These are phyloP conservation scores for Endoconidiophora polonica DNA, from an alignment of 2,329 filamentous ascomycete species.

Conservation along the genomic window DNA sequence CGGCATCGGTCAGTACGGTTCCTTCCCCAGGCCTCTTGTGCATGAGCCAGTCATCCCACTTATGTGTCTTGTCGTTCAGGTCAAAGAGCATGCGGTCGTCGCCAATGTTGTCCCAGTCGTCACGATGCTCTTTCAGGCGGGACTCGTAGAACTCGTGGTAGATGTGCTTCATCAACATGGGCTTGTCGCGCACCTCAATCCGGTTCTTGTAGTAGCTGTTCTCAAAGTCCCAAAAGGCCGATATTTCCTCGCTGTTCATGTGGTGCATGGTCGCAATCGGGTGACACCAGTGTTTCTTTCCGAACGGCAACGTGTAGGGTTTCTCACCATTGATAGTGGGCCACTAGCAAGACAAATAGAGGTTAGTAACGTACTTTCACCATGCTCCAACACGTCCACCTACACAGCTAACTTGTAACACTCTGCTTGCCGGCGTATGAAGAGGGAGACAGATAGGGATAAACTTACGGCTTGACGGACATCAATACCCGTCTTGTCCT, in stretches of 20 bases:
- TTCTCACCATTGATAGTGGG: slow-evolving; percentile 41
- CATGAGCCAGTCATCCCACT: slow-evolving; percentile 16
- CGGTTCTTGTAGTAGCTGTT: slow-evolving; percentile 20
- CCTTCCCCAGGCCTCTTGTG: slow-evolving; percentile 20
- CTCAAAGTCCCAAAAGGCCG: slow-evolving; percentile 35
- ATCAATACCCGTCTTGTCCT: slow-evolving; percentile 25
- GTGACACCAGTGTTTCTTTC: slow-evolving; percentile 35
- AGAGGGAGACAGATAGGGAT: background rate
- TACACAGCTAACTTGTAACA: background rate
- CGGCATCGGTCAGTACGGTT: slow-evolving; percentile 20
- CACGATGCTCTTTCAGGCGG: slow-evolving; percentile 22
- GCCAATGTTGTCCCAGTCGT: slow-evolving; percentile 37
- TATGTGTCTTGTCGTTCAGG: slow-evolving; percentile 18
- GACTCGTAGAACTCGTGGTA: slow-evolving; percentile 29
- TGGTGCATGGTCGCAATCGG: slow-evolving; percentile 41
- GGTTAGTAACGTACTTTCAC: background rate
- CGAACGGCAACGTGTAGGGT: slow-evolving; percentile 31
- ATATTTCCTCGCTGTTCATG: slow-evolving; percentile 32
- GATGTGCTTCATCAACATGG: slow-evolving; percentile 30
- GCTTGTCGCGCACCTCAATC: slow-evolving; percentile 14
- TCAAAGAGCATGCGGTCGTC: slow-evolving; percentile 29
- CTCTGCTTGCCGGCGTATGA: background rate
- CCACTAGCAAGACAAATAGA: slow-evolving; percentile 20
- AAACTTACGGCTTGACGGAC: slow-evolving; percentile 27
- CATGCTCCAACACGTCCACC: background rate